A percentile compares a stretch with the other conserved stretches of the same genome.
These are phyloP conservation scores for Thuidium tamariscinum DNA, from an alignment of 225 moss, liverwort and hornwort genomes.

Conservation along the genomic window DNA sequence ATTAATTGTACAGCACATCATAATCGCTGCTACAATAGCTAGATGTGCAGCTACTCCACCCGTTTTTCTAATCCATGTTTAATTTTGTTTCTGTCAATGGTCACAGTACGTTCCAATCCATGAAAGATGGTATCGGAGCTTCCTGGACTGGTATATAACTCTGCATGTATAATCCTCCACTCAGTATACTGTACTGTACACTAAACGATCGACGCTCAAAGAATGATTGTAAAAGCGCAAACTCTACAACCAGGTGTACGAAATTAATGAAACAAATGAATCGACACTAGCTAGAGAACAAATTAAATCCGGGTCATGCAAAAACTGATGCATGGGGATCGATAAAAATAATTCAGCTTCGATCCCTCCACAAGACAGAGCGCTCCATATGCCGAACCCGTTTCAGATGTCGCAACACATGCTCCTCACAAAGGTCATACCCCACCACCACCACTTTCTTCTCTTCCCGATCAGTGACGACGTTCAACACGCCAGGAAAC, in stretches of 20 bases:
- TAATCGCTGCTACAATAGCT: too few species aligned
- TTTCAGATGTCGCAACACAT: not conserved
- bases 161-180: too few species aligned
- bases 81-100: not conserved
- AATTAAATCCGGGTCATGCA: too few species aligned
- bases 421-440: not conserved
- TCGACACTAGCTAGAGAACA: not conserved
- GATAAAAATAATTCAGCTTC: not conserved
- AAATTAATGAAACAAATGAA: too few species aligned
- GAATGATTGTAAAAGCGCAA: not conserved
- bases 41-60: too few species aligned
- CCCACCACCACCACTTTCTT: not conserved
- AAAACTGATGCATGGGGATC: not conserved
- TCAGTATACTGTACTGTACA: not conserved
- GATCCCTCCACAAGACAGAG: not conserved
- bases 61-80: too few species aligned
- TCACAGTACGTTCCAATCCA: not conserved
- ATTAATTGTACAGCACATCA: not conserved
- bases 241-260: not conserved
- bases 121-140: not conserved
- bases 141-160: not conserved
- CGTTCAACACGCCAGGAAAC: not conserved
- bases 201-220: not conserved
- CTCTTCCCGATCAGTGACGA: not conserved
- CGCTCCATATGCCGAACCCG: not conserved